A percentile compares a stretch with the other conserved stretches of the same genome.
Conservation (phyloP, 2,329 filamentous ascomycete species). For the Pseudonectria buxi region DNA sequence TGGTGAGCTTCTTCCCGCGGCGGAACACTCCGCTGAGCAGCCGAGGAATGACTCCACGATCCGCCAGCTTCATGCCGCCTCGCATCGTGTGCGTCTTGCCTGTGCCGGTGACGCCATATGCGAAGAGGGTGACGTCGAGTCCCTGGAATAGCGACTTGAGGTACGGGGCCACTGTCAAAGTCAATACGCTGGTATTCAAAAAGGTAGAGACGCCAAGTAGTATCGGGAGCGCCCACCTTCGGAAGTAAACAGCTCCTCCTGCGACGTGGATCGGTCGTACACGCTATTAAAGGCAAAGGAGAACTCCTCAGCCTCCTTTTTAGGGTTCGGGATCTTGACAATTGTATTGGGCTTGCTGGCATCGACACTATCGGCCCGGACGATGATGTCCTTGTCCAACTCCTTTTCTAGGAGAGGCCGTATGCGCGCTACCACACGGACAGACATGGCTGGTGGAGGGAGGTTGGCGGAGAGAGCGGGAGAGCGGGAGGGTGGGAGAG, state of each 20-base stretch:
- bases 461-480: conserved; percentile 2
- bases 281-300: conserved; percentile 93
- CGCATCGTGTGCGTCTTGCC: conserved; percentile 97
- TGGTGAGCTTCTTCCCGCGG: conserved; percentile 74
- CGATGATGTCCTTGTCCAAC: conserved; percentile 79
- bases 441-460: conserved; percentile 43
- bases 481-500: conserved; percentile 4
- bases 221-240: conserved; percentile 57
- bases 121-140: conserved; percentile 82
- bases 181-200: conserved; percentile 18
- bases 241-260: conserved; percentile 81
- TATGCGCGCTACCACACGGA: conserved; percentile 85
- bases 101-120: conserved; percentile 87
- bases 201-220: conserved; percentile 3
- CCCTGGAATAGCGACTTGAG: conserved; percentile 89
- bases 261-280: conserved; percentile 71
- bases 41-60: conserved; percentile 81
- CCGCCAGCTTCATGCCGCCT: conserved; percentile 76
- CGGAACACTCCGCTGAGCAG: conserved; percentile 81
- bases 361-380: conserved; percentile 58
- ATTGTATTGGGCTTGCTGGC: conserved; percentile 57
- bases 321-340: conserved; percentile 87
- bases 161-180: conserved; percentile 67
- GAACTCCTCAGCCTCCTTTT: conserved; percentile 85
- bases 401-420: conserved; percentile 82